Evolutionary conservation across 176 grass and related monocot species (phyloP).

Genomic region (Puccinellia tenuiflora): DNA sequence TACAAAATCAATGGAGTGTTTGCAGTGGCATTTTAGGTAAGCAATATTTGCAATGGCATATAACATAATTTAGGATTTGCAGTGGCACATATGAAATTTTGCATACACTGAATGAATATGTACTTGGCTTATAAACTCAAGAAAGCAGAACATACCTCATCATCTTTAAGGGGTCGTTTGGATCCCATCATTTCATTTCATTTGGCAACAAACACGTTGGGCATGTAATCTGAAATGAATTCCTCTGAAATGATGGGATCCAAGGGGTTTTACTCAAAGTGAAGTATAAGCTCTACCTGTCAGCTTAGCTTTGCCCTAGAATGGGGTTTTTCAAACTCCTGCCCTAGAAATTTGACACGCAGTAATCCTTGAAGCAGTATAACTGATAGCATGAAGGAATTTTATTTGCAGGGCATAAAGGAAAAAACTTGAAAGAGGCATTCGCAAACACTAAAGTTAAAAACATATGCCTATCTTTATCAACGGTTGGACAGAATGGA

Average conservation of each 20-base stretch:
- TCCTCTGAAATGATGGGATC: too few relatives aligned
- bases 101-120: not conserved
- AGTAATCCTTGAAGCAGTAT: slow-evolving; percentile 4
- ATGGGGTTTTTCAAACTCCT: not conserved
- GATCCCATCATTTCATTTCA: too few relatives aligned
- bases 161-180: not conserved
- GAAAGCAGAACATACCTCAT: not conserved
- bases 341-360: not conserved
- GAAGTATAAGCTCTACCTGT: not conserved
- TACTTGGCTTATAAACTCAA: not conserved
- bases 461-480: not conserved
- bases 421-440: not conserved
- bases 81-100: not conserved
- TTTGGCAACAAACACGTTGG: too few relatives aligned
- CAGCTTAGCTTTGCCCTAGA: not conserved
- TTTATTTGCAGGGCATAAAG: not conserved
- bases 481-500: not conserved
- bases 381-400: not conserved
- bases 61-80: not conserved
- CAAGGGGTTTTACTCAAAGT: not conserved
- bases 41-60: not conserved
- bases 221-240: too few relatives aligned
- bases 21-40: not conserved
- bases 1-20: not conserved
- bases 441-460: not conserved